phyloP scores from a whole-genome alignment of 202 grass and related monocot genomes.

The Elaeis oleifera region DNA sequence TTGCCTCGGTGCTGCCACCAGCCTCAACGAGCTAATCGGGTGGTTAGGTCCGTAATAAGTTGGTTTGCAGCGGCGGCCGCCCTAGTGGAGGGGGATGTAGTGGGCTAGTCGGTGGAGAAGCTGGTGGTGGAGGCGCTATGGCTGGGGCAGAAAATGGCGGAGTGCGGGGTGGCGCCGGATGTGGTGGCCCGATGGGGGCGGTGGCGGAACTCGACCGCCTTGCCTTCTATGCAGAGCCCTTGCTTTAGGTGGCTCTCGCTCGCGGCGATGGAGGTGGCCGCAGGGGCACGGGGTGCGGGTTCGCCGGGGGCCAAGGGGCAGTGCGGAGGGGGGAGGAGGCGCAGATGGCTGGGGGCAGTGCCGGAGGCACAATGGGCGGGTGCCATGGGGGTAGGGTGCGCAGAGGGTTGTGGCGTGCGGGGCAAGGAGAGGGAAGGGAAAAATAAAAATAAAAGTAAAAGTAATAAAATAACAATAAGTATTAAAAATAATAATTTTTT shows the following conservation, averaged over 20 bases:
- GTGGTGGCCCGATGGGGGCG: constrained; percentile 45
- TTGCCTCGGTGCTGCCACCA: not conserved
- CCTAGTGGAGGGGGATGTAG: not conserved
- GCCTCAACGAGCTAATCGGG: constrained; percentile 13
- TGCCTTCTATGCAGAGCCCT: constrained; percentile 44
- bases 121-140: constrained; percentile 65
- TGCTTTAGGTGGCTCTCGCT: constrained; percentile 60
- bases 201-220: constrained; percentile 35
- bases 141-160: constrained; percentile 71
- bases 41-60: constrained; percentile 32
- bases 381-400: too few relatives aligned
- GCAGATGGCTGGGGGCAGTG: too few relatives aligned
- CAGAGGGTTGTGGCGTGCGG: too few relatives aligned
- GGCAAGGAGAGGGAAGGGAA: too few relatives aligned
- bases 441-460: too few relatives aligned
- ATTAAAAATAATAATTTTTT: too few relatives aligned
- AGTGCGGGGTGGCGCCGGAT: constrained; percentile 36
- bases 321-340: too few relatives aligned
- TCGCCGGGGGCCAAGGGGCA: too few relatives aligned
- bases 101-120: constrained; percentile 49
- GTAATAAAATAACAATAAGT: too few relatives aligned
- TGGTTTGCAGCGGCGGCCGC: constrained; percentile 28
- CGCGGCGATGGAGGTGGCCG: not conserved
- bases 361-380: too few relatives aligned
- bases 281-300: too few relatives aligned